Conservation (phyloP, 805 yeast genomes). For the Suhomyces kilbournensis region DNA sequence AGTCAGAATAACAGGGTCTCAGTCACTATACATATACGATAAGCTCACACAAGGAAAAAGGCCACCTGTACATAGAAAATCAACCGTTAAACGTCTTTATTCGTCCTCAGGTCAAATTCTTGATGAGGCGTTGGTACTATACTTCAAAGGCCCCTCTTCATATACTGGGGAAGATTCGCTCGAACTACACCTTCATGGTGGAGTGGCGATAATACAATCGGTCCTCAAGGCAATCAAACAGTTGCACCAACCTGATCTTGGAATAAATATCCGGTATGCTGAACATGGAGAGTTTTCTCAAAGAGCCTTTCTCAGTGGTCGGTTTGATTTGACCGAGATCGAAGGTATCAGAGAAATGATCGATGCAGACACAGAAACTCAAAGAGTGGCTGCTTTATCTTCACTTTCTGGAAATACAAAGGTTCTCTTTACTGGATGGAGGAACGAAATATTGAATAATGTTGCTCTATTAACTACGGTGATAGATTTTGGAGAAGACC, state of each 20-base stretch:
- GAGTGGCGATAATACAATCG: constrained; percentile 74
- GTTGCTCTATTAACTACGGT: constrained; percentile 81
- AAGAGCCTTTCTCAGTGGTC: constrained; percentile 81
- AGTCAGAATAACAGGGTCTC: constrained; percentile 76
- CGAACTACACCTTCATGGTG: constrained; percentile 94
- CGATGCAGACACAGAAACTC: constrained; percentile 91
- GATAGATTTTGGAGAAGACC: constrained; percentile 94
- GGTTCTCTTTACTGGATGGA: constrained; percentile 59
- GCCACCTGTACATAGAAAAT: constrained; percentile 48
- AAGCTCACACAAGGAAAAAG: constrained; percentile 41
- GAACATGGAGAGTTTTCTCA: constrained; percentile 90
- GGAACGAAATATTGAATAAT: constrained; percentile 57
- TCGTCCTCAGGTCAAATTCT: constrained; percentile 45
- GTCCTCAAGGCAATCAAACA: constrained; percentile 60
- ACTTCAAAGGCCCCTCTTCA: constrained; percentile 69
- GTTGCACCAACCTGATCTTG: constrained; percentile 45
- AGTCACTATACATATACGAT: constrained; percentile 44
- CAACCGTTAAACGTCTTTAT: constrained; percentile 59
- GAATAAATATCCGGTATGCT: constrained; percentile 64
- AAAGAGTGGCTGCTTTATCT: constrained; percentile 69
- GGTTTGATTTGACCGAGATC: constrained; percentile 81
- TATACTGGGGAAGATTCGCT: constrained; percentile 91
- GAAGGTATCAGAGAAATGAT: constrained; percentile 89
- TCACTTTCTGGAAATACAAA: constrained; percentile 72
- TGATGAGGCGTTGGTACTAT: constrained; percentile 75